Conservation (phyloP, 768 basidiomycete species). For the Hygrophoropsis aurantiaca region DNA sequence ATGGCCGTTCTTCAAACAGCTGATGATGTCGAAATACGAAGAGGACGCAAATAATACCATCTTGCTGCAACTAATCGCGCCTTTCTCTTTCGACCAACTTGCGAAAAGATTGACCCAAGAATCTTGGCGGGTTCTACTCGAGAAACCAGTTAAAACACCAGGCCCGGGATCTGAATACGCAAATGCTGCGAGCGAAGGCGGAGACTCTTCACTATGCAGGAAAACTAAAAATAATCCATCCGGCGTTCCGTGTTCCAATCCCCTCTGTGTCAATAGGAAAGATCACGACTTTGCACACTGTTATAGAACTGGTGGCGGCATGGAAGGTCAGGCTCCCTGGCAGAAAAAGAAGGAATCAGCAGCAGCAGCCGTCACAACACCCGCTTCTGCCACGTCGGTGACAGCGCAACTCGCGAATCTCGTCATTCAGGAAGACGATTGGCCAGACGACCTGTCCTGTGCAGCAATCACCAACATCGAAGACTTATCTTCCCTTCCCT, state of each 20-base stretch:
- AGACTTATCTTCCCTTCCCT: not conserved
- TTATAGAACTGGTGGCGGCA: not conserved
- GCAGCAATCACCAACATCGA: not conserved
- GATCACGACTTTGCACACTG: constrained; percentile 1
- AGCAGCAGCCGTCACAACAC: not conserved
- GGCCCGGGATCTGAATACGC: not conserved
- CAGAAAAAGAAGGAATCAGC: not conserved
- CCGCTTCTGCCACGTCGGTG: not conserved
- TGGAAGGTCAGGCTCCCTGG: constrained; percentile 4
- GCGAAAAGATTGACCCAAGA: no score
- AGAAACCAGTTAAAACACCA: not conserved
- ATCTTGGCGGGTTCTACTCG: not conserved
- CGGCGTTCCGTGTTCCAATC: not conserved
- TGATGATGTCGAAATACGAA: no score
- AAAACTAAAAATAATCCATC: not conserved
- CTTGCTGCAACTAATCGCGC: no score
- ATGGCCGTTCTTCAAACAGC: not conserved
- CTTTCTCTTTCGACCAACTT: no score
- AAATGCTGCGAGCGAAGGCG: not conserved
- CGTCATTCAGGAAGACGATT: no score
- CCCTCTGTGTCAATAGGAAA: not conserved
- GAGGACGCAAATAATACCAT: no score
- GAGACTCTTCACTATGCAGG: not conserved
- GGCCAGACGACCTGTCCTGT: not conserved
- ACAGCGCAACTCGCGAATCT: no score